phyloP scores from a whole-genome alignment of 2,329 filamentous ascomycete species.

The Immersiporthe knoxdaviesiana region DNA sequence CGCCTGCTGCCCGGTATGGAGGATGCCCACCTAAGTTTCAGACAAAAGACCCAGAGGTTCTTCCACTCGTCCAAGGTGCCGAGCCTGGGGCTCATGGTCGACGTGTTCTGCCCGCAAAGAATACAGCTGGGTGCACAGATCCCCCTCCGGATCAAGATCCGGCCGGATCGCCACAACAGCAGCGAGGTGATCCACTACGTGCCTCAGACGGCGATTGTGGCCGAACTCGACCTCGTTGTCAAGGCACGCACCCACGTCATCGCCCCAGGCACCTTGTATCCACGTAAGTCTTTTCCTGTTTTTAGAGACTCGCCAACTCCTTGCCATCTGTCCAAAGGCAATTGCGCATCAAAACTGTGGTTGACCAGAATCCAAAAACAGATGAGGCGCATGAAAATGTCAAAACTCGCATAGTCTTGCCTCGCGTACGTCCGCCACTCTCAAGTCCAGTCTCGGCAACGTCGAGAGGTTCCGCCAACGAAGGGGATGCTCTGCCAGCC shows the following conservation, averaged over 20 bases:
- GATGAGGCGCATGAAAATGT: background rate
- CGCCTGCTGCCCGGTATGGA: constrained; percentile 40
- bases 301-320: background rate
- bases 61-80: constrained; percentile 42
- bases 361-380: background rate
- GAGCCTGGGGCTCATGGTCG: constrained; percentile 34
- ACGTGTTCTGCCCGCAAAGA: constrained; percentile 35
- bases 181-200: constrained; percentile 29
- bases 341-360: background rate
- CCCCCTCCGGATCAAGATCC: constrained; percentile 32
- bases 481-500: background rate
- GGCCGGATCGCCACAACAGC: constrained; percentile 28
- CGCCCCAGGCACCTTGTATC: constrained; percentile 25
- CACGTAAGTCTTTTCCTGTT: constrained; percentile 1
- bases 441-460: background rate
- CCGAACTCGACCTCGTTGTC: constrained; percentile 30
- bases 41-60: constrained; percentile 39
- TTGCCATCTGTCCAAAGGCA: background rate
- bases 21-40: constrained; percentile 37
- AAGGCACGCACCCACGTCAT: constrained; percentile 27
- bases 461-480: background rate
- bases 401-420: background rate
- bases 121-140: constrained; percentile 38
- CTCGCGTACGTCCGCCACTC: background rate
- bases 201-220: constrained; percentile 29